Evolutionary conservation across 106 monocot species (phyloP), one percentile per base, ranked within the genome.

Genomic region (Apostasia ramifera): DNA sequence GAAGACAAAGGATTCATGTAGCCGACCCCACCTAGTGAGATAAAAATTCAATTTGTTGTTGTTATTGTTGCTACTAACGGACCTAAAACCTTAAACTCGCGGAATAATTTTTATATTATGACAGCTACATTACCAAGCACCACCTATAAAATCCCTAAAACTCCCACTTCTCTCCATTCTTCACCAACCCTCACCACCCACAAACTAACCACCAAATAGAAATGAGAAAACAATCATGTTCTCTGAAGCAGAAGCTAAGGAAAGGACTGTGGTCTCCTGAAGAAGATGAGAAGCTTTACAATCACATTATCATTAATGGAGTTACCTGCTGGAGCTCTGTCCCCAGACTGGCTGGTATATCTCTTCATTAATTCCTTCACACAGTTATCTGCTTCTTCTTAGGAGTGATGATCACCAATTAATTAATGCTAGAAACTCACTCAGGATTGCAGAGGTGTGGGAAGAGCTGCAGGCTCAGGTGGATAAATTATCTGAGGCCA

Each of bases 371-470:
- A 54, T 38, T 44, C 45, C n/a, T 6, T 26, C 26, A 0, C 26
- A 26, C 26, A 26, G 26, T 26, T 26, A 26, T 26, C 26, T 26
- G 26, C 26, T 26, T 26, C 26, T 26, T 26, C 26, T 26, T 26
- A 26, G 26, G 26, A 26, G 26, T 26, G 26, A 26, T 26, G 26
- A 26, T 26, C 26, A 26, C 26, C 26, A 26, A 26, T 26, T 26
- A 26, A 26, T 26, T 26, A 26, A 26, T 26, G 26, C 26, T 26
- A 50, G 40, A 54, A 42, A 4, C 6, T 26, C 55, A 69, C 43
- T 55, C 83, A 92, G 93, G 89, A 45, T 72, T 94, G 59, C 90
- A 94, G 80, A 87, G 94, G 70, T 94, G 94, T 75, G 94, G 94
- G 47, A 94, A 94, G 81, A 94, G 94, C 66, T 94, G 94, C 73